phyloP scores from a whole-genome alignment of 2,329 filamentous ascomycete species.

The Didymella exigua region DNA sequence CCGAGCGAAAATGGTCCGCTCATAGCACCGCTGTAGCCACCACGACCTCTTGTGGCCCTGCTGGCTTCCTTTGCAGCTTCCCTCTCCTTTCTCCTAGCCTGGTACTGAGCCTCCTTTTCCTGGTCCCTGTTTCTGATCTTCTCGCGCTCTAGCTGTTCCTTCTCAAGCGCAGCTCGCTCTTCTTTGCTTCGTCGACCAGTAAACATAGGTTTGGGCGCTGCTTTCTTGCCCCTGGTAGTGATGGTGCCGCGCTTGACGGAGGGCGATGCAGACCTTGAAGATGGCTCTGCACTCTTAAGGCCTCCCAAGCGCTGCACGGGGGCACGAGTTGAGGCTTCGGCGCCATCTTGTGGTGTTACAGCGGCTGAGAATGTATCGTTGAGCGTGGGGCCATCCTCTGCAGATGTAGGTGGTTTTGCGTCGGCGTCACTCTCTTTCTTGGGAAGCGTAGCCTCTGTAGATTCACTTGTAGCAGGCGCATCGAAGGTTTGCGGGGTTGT shows the following conservation, averaged over 20 bases:
- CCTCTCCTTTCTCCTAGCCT: constrained; percentile 15
- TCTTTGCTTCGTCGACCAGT: constrained; percentile 53
- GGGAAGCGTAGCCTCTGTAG: constrained; percentile 16
- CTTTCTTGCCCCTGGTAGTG: constrained; percentile 33
- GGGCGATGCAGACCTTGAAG: constrained; percentile 40
- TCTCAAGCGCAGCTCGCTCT: constrained; percentile 51
- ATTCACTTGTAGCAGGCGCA: constrained; percentile 5
- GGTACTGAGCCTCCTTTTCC: constrained; percentile 31
- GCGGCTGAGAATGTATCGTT: constrained; percentile 20
- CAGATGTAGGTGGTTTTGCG: constrained; percentile 20
- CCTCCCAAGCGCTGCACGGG: constrained; percentile 37
- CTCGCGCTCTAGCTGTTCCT: constrained; percentile 48
- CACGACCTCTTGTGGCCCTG: constrained; percentile 44
- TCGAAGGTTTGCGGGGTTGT: constrained; percentile 26
- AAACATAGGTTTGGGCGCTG: constrained; percentile 48
- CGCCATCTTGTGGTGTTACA: constrained; percentile 23
- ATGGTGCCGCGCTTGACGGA: constrained; percentile 36
- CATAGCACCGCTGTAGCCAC: constrained; percentile 51
- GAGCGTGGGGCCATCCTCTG: constrained; percentile 19
- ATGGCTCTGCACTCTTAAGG: constrained; percentile 34
- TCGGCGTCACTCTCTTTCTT: constrained; percentile 30
- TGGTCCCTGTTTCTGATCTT: constrained; percentile 45
- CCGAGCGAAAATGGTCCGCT: constrained; percentile 52
- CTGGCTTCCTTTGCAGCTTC: constrained; percentile 29
- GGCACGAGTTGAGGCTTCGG: constrained; percentile 28